A percentile compares a stretch with the other conserved stretches of the same genome.
These are phyloP conservation scores for Venturia asperata DNA, from an alignment of 2,329 filamentous ascomycete species.

Conservation along the genomic window DNA sequence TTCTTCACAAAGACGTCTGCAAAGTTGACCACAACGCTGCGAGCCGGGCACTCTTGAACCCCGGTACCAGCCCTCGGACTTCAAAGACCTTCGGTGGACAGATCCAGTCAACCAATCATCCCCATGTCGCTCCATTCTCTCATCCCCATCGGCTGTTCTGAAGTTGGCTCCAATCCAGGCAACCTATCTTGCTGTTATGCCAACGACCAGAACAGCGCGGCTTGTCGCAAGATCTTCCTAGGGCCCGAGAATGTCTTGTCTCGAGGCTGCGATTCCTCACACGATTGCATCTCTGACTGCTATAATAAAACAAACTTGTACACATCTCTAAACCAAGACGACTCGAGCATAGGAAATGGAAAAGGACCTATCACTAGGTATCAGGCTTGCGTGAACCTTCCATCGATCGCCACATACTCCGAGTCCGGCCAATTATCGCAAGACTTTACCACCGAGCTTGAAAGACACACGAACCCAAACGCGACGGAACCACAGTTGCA, in stretches of 20 bases:
- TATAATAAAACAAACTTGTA: neutral
- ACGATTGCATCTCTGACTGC: neutral
- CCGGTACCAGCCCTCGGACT: neutral
- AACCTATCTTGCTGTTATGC: constrained; percentile 12
- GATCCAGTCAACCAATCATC: neutral
- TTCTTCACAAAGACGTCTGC: neutral
- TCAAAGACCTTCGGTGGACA: neutral
- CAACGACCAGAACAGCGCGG: neutral
- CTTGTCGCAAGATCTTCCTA: neutral
- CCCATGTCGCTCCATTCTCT: neutral
- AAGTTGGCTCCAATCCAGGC: neutral
- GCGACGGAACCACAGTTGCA: neutral
- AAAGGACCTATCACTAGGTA: neutral
- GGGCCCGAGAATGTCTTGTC: neutral
- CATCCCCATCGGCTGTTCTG: neutral
- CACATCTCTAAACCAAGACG: neutral
- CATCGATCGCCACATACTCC: neutral
- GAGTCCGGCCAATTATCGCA: neutral
- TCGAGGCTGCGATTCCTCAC: neutral
- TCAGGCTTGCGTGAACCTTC: constrained; percentile 11
- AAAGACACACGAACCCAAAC: neutral
- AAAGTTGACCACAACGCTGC: neutral
- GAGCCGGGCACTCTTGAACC: neutral
- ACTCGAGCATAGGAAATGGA: neutral
- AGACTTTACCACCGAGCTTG: neutral